Evolutionary conservation across 2,329 filamentous ascomycete genomes (phyloP), one percentile per base, ranked within the genome.

Genomic region (Trichoderma hamatum): DNA sequence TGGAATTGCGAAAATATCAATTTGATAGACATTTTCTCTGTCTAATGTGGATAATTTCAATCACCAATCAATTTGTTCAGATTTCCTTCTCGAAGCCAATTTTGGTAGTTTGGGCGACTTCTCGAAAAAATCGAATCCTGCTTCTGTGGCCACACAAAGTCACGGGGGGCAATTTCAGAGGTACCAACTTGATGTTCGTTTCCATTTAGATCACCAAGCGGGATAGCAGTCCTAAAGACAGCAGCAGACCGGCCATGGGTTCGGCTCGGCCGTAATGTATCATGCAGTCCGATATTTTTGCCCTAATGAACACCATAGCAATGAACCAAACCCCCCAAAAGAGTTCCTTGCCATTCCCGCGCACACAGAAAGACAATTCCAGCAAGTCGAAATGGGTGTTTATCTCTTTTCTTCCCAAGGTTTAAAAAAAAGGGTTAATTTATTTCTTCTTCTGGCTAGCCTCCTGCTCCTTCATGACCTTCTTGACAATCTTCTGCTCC

Each of bases 401-500:
- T 63, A 52, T 59, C 39, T 54, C 54, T 36, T 63, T 58, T 59
- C 39, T 54, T 64, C 51, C 28, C 49, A 51, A 46, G 46, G 21
- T 49, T 49, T 62, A 51, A 49, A 54, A 32, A 55, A 39, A 39
- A 16, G 19, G 6, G 3, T n/a, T 49, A 16, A 46, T 86, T 89
- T 92, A 89, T 86, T 89, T 89, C 86, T 89, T 89, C 84, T 87
- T 89, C 78, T 86, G 83, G 80, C 84, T 82, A 80, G 83, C 92
- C 88, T 93, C 92, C 87, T 97, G 93, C 89, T 98, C 95, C 92
- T 97, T 97, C 83, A 98, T 90, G 80, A 99, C 96, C 93, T 99
- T 99, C 94, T 99, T 99, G 85, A 99, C 96, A 79, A 99, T 98
- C 93, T 99, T 99, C 89, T 99, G 96, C 90, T 99, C 96, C 89